phyloP scores from a whole-genome alignment of 1,139 yeast genomes.

The Taiozyma sp. region DNA sequence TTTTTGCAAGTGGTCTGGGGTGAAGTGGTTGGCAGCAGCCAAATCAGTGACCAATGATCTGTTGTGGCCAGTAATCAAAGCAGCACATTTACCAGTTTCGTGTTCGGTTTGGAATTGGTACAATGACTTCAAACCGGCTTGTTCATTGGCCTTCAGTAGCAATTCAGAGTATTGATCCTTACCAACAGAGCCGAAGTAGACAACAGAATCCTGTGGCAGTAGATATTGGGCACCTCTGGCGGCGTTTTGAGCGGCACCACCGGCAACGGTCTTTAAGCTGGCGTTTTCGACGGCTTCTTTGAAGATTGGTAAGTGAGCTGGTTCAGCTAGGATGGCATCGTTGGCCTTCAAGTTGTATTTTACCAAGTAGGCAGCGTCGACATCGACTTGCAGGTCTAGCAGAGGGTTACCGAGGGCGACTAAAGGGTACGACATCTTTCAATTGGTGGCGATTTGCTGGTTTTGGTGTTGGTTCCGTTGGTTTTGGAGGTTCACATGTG shows the following conservation, averaged over 20 bases:
- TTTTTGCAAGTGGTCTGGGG: slow-evolving; percentile 77
- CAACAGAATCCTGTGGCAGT: slow-evolving; percentile 77
- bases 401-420: slow-evolving; percentile 79
- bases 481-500: neutral
- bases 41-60: slow-evolving; percentile 94
- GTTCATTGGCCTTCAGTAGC: slow-evolving; percentile 74
- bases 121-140: slow-evolving; percentile 83
- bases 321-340: slow-evolving; percentile 93
- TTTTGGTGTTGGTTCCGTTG: neutral
- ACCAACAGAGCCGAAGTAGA: slow-evolving; percentile 96
- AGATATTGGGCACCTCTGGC: slow-evolving; percentile 98
- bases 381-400: slow-evolving; percentile 85
- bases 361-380: slow-evolving; percentile 58
- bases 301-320: slow-evolving; percentile 80
- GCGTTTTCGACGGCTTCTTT: slow-evolving; percentile 65
- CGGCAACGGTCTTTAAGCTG: slow-evolving; percentile 77
- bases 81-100: slow-evolving; percentile 98
- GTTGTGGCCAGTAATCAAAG: slow-evolving; percentile 80
- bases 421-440: slow-evolving; percentile 46
- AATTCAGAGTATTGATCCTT: slow-evolving; percentile 83
- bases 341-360: slow-evolving; percentile 86
- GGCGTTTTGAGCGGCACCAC: slow-evolving; percentile 99
- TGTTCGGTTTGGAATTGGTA: slow-evolving; percentile 74
- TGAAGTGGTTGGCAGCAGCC: slow-evolving; percentile 98
- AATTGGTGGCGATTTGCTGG: neutral